Evolutionary conservation across 495 filamentous ascomycete genomes (phyloP), one percentile per base, ranked within the genome.

Genomic region (Amniculicola lignicola): DNA sequence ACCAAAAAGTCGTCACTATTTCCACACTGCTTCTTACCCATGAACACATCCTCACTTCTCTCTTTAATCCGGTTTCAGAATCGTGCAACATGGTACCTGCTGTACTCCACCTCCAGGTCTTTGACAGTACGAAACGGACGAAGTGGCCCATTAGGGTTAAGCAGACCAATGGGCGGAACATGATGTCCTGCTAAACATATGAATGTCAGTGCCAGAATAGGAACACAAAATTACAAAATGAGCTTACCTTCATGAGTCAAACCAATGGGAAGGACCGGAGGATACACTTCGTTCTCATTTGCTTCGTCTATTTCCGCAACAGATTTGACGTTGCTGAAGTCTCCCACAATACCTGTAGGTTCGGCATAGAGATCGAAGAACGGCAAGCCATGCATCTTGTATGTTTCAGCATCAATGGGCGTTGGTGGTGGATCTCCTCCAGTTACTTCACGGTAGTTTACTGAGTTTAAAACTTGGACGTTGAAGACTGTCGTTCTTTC

Each of bases 391-490:
- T 64, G 22, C 11, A 16, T 27, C 11, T 56, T 52, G 51, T 69
- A 64, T 1, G 61, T 56, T 2, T 33, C 10, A 3, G 53, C 59
- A 10, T 36, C 60, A 37, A 67, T 39, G 14, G 64, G 66, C 1
- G 36, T 61, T 2, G 35, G 9, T 29, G 60, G 63, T 14, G 63
- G 50, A 28, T 7, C 18, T 2, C 18, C n/a, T 36, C 66, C 66
- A n/a, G 58, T 62, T 25, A 63, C 42, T 5, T 14, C 5, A 3
- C 25, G 12, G 55, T 62, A 69, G 43, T 29, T 5, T 9, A 10
- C 33, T 14, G 67, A 61, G 49, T 67, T 66, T 29, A 66, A 49
- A 36, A 67, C 57, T 51, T 65, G 62, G 16, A 67, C 49, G 40
- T 63, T 59, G 49, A 67, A 62, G 16, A 57, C 47, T 10, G 36